These are phyloP conservation scores for Colletotrichum sp. DNA, from an alignment of 2,329 filamentous ascomycete genomes.

Conservation along the genomic window DNA sequence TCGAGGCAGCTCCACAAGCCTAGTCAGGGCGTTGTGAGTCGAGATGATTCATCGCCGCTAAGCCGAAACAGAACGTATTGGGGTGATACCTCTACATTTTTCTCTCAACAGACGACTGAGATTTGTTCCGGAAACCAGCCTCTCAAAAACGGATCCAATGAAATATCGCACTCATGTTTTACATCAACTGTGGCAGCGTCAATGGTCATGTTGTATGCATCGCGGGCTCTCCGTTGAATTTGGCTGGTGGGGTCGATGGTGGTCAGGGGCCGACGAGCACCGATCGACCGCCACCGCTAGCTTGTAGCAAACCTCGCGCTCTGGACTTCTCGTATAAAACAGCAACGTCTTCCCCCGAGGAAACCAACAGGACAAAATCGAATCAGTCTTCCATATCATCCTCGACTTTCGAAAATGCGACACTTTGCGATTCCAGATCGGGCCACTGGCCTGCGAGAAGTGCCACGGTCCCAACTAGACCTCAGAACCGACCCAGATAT, in stretches of 20 bases:
- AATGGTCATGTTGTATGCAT: background rate
- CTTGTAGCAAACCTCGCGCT: background rate
- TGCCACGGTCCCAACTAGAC: constrained; percentile 27
- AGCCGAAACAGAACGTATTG: background rate
- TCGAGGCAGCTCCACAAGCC: background rate
- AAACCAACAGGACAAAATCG: background rate
- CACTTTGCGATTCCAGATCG: constrained; percentile 26
- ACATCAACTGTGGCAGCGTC: background rate
- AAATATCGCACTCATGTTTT: background rate
- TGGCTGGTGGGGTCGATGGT: background rate
- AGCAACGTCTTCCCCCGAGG: background rate
- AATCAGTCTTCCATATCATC: background rate
- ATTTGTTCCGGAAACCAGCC: background rate
- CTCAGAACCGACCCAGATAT: constrained; percentile 36
- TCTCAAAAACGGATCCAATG: background rate
- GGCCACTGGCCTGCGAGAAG: constrained; percentile 24
- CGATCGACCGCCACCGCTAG: background rate
- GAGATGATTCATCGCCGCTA: background rate
- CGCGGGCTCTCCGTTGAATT: background rate
- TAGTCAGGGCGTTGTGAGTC: background rate
- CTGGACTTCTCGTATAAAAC: background rate
- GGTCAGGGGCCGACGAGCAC: background rate
- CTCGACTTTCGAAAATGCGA: background rate
- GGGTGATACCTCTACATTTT: background rate
- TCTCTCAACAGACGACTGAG: background rate